phyloP scores from a whole-genome alignment of 805 yeast genomes.

The Dipodascus albidus region DNA sequence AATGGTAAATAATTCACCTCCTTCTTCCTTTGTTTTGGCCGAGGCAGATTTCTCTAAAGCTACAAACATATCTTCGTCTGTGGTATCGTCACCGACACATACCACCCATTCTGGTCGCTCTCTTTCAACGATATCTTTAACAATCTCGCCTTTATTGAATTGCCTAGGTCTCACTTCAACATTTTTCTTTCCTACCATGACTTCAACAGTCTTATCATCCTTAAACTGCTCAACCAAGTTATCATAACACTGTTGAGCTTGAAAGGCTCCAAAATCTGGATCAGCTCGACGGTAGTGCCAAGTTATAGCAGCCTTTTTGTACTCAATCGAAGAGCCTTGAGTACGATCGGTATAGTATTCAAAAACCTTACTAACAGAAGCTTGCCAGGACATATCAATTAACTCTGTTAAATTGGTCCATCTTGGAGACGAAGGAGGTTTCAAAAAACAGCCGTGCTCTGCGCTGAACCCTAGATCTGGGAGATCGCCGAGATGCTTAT shows the following conservation, averaged over 20 bases:
- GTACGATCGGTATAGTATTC: conserved; percentile 72
- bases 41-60: conserved; percentile 39
- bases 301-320: conserved; percentile 85
- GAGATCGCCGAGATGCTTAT: conserved; percentile 72
- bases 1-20: not conserved
- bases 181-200: conserved; percentile 95
- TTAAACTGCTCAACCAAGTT: conserved; percentile 51
- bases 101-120: conserved; percentile 70
- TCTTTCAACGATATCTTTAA: conserved; percentile 53
- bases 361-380: conserved; percentile 64
- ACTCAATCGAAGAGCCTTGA: conserved; percentile 80
- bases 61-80: conserved; percentile 96
- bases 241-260: conserved; percentile 61
- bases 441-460: conserved; percentile 95
- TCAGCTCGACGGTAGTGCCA: conserved; percentile 97
- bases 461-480: conserved; percentile 74
- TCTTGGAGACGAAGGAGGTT: conserved; percentile 43
- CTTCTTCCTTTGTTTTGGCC: not conserved
- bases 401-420: conserved; percentile 83
- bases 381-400: conserved; percentile 91
- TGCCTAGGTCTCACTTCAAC: conserved; percentile 91
- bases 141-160: conserved; percentile 96
- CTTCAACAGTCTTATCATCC: conserved; percentile 69
- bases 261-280: conserved; percentile 84
- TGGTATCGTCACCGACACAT: conserved; percentile 91